Evolutionary conservation across 129 eudicot species (phyloP).

Genomic region (Arctium lappa): DNA sequence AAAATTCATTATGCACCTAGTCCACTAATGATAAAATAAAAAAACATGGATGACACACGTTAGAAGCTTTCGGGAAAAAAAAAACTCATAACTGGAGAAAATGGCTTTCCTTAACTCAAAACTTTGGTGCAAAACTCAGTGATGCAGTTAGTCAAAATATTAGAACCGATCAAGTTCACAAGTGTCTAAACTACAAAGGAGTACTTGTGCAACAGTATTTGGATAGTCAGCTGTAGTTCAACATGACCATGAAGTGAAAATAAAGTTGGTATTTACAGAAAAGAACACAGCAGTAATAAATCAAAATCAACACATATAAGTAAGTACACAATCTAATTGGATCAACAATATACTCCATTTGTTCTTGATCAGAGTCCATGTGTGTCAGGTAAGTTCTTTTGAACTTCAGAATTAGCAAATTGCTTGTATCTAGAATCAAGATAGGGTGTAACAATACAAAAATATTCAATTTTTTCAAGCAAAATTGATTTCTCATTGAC

Average conservation of each 20-base stretch:
- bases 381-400: background rate
- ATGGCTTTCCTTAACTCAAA: background rate
- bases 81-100: background rate
- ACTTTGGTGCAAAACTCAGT: background rate
- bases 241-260: background rate
- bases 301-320: background rate
- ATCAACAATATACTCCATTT: background rate
- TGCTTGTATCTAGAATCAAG: no score
- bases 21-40: background rate
- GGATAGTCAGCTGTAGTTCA: background rate
- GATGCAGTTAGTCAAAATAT: background rate
- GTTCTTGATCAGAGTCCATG: background rate
- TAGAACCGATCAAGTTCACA: background rate
- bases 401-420: background rate
- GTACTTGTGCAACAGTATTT: background rate
- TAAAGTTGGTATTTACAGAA: background rate
- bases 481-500: background rate
- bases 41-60: background rate
- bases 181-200: background rate
- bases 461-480: background rate
- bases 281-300: background rate
- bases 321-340: background rate
- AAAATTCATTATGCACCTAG: background rate
- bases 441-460: no score
- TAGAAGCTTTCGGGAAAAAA: background rate